phyloP scores from a whole-genome alignment of 306 rosid genomes.

The Senna siamea region DNA sequence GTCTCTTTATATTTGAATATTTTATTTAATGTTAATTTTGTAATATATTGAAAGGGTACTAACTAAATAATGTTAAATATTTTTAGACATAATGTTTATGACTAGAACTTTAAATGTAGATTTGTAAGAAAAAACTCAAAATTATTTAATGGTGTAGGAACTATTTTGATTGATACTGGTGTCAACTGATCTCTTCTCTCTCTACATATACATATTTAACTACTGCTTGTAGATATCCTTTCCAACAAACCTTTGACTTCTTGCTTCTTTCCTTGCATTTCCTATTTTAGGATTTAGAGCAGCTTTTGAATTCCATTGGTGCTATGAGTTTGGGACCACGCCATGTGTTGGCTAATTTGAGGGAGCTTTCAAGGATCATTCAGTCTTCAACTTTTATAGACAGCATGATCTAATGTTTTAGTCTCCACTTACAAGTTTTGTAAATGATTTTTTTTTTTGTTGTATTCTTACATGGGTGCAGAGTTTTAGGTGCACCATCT shows the following conservation, averaged over 20 bases:
- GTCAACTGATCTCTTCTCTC: no score
- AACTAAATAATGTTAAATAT: no score
- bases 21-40: no score
- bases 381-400: constrained; percentile 76
- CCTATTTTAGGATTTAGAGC: constrained; percentile 83
- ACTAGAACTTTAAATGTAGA: no score
- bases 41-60: no score
- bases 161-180: no score
- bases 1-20: no score
- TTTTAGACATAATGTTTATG: no score
- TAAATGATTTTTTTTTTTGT: constrained; percentile 51
- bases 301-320: constrained; percentile 89
- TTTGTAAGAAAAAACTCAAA: no score
- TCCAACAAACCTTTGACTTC: constrained; percentile 28
- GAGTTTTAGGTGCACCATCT: constrained; percentile 71
- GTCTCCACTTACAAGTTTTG: constrained; percentile 47
- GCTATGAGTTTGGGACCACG: constrained; percentile 92
- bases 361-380: constrained; percentile 85
- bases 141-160: no score
- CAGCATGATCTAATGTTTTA: constrained; percentile 44
- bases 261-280: constrained; percentile 14
- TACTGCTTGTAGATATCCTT: constrained; percentile 19
- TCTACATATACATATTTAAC: no score
- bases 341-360: constrained; percentile 83
- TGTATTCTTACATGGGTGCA: constrained; percentile 78